Base-by-base conservation (phyloP, 2,329 filamentous ascomycete genomes). In the Helicocarpus griseus region DNA sequence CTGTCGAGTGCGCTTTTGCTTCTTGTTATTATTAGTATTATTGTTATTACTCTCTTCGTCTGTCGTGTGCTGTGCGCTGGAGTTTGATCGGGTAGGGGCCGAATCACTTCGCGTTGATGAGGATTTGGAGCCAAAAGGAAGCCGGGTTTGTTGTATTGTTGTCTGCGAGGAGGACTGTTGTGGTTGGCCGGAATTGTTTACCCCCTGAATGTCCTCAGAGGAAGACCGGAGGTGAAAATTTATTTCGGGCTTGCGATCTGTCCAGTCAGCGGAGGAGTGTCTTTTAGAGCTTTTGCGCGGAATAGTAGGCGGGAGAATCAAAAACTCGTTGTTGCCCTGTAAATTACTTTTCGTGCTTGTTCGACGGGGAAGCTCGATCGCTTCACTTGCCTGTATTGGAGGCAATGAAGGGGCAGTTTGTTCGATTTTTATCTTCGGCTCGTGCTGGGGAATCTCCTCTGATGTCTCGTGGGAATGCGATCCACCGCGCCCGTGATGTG, bases 211-310 rank as follows among this genome's bases (percentile, higher is more conserved):
- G 56, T 49, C 64, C 60, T 4, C 57, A 58, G 11, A 59, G 59
- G 21, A 55, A 51, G 48, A 35, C 48, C 17, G 57, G 29, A 53
- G 54, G 35, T 54, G 51, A 8, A 47, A 48, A 13, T 28, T n/a
- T 7, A 38, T 48, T 8, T 57, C 60, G 19, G 51, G 49, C 5
- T 51, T 58, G 14, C 54, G 50, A 17, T 60, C 56, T 4, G 53
- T 3, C 4, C 59, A 49, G 36, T 57, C 52, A 22, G 54, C 38
- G 28, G 55, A 58, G 3, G 54, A 57, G 9, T 58, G 53, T 13
- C 84, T 77, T 63, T 82, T 82, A 0, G 86, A 89, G 63, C 84
- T 89, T 68, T 85, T 88, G 28, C 86, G 77, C 2, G 87, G 86
- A 29, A 89, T 77, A 6, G 77, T 73, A 0, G 82, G 81, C 3